Evolutionary conservation across 176 grass and related monocot genomes (phyloP).

Genomic region (Chloris gayana): DNA sequence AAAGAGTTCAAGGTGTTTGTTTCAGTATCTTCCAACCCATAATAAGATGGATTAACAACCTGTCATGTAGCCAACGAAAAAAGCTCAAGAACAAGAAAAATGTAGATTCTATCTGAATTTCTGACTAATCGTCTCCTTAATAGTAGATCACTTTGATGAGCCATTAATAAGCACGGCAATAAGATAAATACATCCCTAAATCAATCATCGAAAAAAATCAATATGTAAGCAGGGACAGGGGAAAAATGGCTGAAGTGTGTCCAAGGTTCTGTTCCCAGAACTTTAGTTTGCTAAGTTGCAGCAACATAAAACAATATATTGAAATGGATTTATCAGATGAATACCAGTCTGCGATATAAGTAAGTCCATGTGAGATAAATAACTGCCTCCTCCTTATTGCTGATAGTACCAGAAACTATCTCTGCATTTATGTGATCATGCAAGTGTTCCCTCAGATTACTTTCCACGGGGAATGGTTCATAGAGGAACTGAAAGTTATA

Average conservation of each 20-base stretch:
- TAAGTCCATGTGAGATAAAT: constrained; percentile 99
- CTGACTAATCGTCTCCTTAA: constrained; percentile 18
- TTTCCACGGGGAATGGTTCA: constrained; percentile 97
- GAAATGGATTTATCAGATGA: constrained; percentile 32
- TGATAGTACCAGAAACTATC: constrained; percentile 90
- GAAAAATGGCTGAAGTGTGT: background rate
- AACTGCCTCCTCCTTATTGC: constrained; percentile 92
- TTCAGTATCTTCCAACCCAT: constrained; percentile 86
- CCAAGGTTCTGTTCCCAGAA: background rate
- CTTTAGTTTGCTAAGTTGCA: background rate
- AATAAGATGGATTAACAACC: constrained; percentile 97
- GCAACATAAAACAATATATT: constrained; percentile 20
- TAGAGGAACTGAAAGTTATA: constrained; percentile 82
- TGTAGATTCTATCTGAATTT: constrained; percentile 23
- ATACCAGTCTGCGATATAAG: constrained; percentile 91
- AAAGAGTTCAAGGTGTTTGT: constrained; percentile 81
- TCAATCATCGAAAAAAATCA: constrained; percentile 15
- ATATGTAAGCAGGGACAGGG: background rate
- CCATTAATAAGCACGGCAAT: background rate
- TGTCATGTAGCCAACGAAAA: constrained; percentile 48
- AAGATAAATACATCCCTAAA: constrained; percentile 1
- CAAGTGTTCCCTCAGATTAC: constrained; percentile 93
- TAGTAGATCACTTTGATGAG: constrained; percentile 13
- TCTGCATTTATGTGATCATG: constrained; percentile 98
- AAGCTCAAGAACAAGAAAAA: constrained; percentile 25